Evolutionary conservation across 495 filamentous ascomycete genomes (phyloP), one percentile per base, ranked within the genome.

Genomic region (Platismatia glauca): DNA sequence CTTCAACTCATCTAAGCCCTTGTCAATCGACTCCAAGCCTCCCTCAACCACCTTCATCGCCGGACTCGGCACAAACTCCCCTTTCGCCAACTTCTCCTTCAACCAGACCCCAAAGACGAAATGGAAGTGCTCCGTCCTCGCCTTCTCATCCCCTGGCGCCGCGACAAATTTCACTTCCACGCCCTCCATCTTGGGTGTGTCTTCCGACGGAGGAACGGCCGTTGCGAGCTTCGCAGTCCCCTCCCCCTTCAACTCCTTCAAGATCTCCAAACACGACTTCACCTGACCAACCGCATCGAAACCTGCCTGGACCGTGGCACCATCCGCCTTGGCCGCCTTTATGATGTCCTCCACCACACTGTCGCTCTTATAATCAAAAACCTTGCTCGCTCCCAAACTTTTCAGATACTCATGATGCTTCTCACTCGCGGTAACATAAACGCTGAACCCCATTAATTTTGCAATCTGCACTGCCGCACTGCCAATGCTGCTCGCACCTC

Each of bases 301-400:
- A 13, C 74, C 76, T 27, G 73, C 57, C 34, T 71, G 67, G 58
- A 82, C 73, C 20, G 69, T 71, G 15, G 79, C 60, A 0, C 75
- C 77, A 44, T 76, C 76, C 52, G 68, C 66, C 44, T 69, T 74
- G 5, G 75, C 79, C 27, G 77, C 72, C 13, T 70, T 65, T 22
- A 81, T 66, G 55, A 83, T 78, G 6, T 60, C 60, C 37, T 75
- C 68, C 35, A 80, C 76, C 16, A 82, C 78, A 12, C 64, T 35
- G 22, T 72, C 52, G 0, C 77, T 72, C n/a, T 75, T 75, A 55
- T 83, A 80, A 60, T 83, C 77, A 59, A 82, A 82, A 0, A 79
- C 73, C 33, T 71, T 66, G n/a, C 71, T 72, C 20, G 80, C 81
- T 7, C 80, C 81, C 9, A 84, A 63, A 0, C 70, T 72, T 46